Conservation (phyloP, 176 grass and related monocot genomes). For the Dactylis glomerata region DNA sequence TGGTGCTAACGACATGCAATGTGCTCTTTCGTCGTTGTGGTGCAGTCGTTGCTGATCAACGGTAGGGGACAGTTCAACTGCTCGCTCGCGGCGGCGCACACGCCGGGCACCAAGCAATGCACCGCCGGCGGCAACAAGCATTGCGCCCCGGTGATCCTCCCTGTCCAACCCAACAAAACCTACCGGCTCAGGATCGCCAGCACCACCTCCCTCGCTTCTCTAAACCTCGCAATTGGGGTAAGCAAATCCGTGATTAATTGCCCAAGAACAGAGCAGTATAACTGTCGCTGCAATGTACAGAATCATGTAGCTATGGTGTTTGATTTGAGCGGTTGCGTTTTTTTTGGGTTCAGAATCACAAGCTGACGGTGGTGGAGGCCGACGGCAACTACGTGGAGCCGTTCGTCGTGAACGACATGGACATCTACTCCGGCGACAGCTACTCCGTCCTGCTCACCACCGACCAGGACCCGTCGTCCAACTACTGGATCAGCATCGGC, state of each 20-base stretch:
- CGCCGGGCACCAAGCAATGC: constrained; percentile 32
- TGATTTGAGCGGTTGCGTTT: not conserved
- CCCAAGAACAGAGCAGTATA: not conserved
- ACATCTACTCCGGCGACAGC: constrained; percentile 93
- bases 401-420: constrained; percentile 72
- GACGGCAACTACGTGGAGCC: constrained; percentile 86
- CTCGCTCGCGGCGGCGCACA: constrained; percentile 56
- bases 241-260: constrained; percentile 1
- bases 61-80: constrained; percentile 79
- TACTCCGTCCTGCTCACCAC: constrained; percentile 78
- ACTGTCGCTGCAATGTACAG: not conserved
- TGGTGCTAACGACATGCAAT: not conserved
- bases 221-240: constrained; percentile 74
- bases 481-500: constrained; percentile 74
- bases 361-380: constrained; percentile 82
- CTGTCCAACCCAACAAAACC: constrained; percentile 58
- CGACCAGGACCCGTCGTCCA: constrained; percentile 60
- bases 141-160: constrained; percentile 56
- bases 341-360: constrained; percentile 48
- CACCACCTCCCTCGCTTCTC: constrained; percentile 80
- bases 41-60: constrained; percentile 86
- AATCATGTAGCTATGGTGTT: not conserved
- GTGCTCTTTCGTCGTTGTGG: not conserved
- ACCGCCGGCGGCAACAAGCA: constrained; percentile 33
- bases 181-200: constrained; percentile 79